These are phyloP conservation scores for Candida vaughaniae DNA, from an alignment of 805 yeast species.

Conservation along the genomic window DNA sequence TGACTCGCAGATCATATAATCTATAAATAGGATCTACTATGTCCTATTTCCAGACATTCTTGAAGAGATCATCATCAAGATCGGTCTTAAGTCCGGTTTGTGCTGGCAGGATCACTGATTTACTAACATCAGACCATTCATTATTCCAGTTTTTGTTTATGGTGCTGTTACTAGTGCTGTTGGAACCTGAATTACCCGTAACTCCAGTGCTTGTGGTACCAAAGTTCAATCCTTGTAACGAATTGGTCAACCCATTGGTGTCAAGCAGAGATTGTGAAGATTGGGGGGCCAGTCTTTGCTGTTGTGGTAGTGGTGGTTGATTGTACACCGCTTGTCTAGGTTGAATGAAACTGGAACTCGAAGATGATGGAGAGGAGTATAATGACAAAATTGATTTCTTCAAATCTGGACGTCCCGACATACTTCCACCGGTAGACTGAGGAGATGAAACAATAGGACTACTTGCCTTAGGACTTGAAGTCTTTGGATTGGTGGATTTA, in stretches of 20 bases:
- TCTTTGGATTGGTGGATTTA: constrained; percentile 12
- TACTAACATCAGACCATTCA: constrained; percentile 33
- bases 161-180: not conserved
- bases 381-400: constrained; percentile 89
- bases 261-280: not conserved
- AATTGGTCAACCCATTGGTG: constrained; percentile 18
- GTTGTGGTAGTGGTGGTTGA: constrained; percentile 3
- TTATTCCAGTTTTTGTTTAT: constrained; percentile 21
- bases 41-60: constrained; percentile 68
- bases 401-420: constrained; percentile 69
- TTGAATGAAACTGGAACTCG: constrained; percentile 36
- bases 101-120: constrained; percentile 12
- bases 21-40: too few species aligned
- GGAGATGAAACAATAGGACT: constrained; percentile 17
- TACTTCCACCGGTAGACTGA: constrained; percentile 36
- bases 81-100: constrained; percentile 7
- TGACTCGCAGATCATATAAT: too few species aligned
- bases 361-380: constrained; percentile 63
- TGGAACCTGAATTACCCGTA: not conserved
- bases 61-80: constrained; percentile 62
- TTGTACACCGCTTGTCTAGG: constrained; percentile 1
- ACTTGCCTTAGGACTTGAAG: too few species aligned
- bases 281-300: not conserved
- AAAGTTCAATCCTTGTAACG: constrained; percentile 25
- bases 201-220: constrained; percentile 6